Evolutionary conservation across 768 basidiomycete genomes (phyloP), one percentile per base, ranked within the genome.

Genomic region (Termitomyces sp.): DNA sequence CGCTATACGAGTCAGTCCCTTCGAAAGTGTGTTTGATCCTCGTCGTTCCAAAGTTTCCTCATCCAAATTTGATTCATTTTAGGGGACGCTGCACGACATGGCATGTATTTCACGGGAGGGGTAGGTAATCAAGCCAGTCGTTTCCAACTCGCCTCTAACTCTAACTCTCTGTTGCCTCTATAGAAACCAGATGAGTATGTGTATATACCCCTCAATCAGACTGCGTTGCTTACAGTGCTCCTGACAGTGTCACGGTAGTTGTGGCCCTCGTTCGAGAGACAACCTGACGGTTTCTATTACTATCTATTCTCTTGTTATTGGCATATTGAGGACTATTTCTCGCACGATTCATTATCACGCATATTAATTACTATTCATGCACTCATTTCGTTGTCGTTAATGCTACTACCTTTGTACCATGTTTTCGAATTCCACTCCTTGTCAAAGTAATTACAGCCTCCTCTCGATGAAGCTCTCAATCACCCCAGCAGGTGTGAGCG

Each of bases 391-490:
- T 53, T 54, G 48, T 62, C 53, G 61, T 45, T 30, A 62, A 57
- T 55, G 51, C 46, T 56, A 55, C 9, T 32, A 33, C 36, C 26
- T 51, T 46, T 61, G 39, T 39, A 42, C 32, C 47, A 36, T 42
- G 39, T 30, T 44, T 26, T 37, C 14, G 10, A 22, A 37, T 57
- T 46, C 20, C 27, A 4, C 5, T 18, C 16, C 5, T 32, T 51
- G 7, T 50, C n/a, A n/a, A n/a, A n/a, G n/a, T 55, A 39, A 8
- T 59, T 66, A 88, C 55, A 88, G 65, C 44, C 73, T 76, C 51
- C 89, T 77, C 68, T 94, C 92, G 59, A 95, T 84, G 72, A 88
- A 89, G 64, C 89, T 90, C 72, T 92, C 82, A 53, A 95, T 90
- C 34, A 86, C 78, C 33, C 93, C 93, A 22, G 80, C 85, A 1